Base-by-base conservation (phyloP, 1,284 basidiomycete species). In the Microbotryomycetes sp. region DNA sequence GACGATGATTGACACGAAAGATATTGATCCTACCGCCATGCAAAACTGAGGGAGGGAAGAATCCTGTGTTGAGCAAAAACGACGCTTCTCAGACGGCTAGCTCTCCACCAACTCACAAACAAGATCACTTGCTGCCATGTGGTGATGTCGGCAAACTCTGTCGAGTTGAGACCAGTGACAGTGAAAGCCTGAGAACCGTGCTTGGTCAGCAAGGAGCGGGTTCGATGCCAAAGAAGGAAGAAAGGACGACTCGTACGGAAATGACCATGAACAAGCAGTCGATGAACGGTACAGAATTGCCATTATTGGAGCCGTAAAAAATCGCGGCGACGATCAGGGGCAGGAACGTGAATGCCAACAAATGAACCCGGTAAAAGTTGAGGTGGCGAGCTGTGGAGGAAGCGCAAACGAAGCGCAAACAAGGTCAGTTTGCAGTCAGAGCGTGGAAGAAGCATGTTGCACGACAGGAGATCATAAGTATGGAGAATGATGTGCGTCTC, bases 271-370 rank as follows among this genome's bases (percentile, higher is more conserved):
- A 77, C 50, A 77, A 71, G 32, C 64, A 66, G 49, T 78, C 76
- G 70, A 76, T 66, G 55, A 74, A 77, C 22, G 68, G 57, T 50
- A 77, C 68, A 53, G 73, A 69, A 51, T 59, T 64, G 32, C 60
- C 46, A 5, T 70, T 71, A 49, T 77, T 76, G 62, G 72, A 71
- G 0, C 73, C 77, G 54, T 75, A 78, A 56, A 78, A 72, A 69
- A 78, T 76, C 53, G 52, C 73, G 6, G 74, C 70, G 23, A 69
- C 62, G 58, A 78, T 69, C 36, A 78, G 65, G 2, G 75, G 76
- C 1, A 70, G 64, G 46, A 77, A 63, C 56, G 67, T 71, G 67
- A 78, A 78, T 63, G 71, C 65, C 54, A 75, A 63, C 49, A 78
- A 63, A 58, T 78, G 76, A 25, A 76, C 65, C 23, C 76, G 72